A percentile compares a stretch with the other conserved stretches of the same genome.
Evolutionary conservation across 495 filamentous ascomycete species (phyloP).

Genomic region (Diplogelasinospora grovesii): DNA sequence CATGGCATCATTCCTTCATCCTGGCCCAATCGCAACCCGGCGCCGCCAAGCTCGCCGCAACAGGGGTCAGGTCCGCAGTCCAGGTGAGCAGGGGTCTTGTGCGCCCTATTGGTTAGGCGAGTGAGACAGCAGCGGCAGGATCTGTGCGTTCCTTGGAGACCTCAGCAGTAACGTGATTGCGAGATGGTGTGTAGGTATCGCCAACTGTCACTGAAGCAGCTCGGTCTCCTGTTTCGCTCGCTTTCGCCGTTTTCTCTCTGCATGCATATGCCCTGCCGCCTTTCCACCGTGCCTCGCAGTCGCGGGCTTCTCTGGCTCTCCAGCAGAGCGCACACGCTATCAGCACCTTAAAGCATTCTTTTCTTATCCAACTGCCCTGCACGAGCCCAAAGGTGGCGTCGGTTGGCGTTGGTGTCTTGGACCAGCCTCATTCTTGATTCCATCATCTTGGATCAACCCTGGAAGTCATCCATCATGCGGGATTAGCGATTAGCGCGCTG

Average conservation of each 20-base stretch:
- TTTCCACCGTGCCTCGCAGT: too few relatives aligned
- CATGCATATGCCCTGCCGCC: constrained; percentile 4
- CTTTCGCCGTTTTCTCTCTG: background rate
- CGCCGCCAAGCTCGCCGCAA: constrained; percentile 25
- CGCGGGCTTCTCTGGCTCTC: too few relatives aligned
- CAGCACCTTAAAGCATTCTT: too few relatives aligned
- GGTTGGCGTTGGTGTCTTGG: too few relatives aligned
- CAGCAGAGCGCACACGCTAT: too few relatives aligned
- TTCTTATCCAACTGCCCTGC: too few relatives aligned
- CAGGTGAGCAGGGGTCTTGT: constrained; percentile 30
- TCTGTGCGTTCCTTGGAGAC: constrained; percentile 26
- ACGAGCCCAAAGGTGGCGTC: too few relatives aligned
- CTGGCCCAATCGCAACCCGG: constrained; percentile 29
- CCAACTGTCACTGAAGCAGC: background rate
- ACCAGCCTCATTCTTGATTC: too few relatives aligned
- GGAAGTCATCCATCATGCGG: too few relatives aligned
- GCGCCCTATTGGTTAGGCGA: constrained; percentile 26
- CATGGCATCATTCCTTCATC: constrained; percentile 21
- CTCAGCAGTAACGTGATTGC: constrained; percentile 35
- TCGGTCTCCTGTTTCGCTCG: background rate
- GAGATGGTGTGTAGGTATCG: constrained; percentile 34
- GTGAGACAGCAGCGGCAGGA: constrained; percentile 27
- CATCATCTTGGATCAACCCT: too few relatives aligned
- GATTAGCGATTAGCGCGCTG: too few relatives aligned
- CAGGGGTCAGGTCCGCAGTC: constrained; percentile 25